A percentile compares a stretch with the other conserved stretches of the same genome.
phyloP scores from a whole-genome alignment of 345 rosid species.

The Salix udensis region DNA sequence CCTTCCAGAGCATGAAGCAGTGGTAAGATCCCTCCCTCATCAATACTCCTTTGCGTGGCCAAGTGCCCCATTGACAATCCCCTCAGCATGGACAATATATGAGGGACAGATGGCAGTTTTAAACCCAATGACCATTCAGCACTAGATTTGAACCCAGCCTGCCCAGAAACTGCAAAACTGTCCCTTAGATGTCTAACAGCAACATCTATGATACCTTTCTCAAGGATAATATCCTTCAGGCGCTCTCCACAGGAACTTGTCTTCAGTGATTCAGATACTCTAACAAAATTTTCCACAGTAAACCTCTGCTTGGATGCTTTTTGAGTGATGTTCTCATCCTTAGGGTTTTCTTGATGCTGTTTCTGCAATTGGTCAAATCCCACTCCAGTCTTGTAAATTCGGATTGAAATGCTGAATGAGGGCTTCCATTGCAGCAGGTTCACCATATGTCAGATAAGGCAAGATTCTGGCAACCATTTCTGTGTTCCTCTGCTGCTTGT shows the following conservation, averaged over 20 bases:
- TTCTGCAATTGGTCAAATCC: constrained; percentile 76
- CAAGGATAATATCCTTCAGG: constrained; percentile 83
- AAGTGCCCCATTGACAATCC: constrained; percentile 98
- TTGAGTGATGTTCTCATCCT: constrained; percentile 63
- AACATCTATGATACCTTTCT: constrained; percentile 75
- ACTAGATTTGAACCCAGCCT: constrained; percentile 72
- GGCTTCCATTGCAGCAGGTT: constrained; percentile 98
- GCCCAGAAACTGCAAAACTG: constrained; percentile 68
- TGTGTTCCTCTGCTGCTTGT: constrained; percentile 94
- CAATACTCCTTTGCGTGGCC: constrained; percentile 79
- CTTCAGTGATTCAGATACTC: constrained; percentile 94
- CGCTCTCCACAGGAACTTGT: constrained; percentile 98
- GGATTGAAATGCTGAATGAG: constrained; percentile 86
- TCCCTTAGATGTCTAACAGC: constrained; percentile 76
- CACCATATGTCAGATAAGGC: constrained; percentile 97
- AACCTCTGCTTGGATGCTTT: constrained; percentile 73
- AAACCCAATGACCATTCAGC: constrained; percentile 71
- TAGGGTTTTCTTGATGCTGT: constrained; percentile 62
- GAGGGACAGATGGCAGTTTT: constrained; percentile 86
- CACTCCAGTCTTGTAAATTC: constrained; percentile 80
- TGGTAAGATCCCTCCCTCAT: constrained; percentile 73
- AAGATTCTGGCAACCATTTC: constrained; percentile 99
- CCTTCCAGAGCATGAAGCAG: constrained; percentile 95
- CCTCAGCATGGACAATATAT: constrained; percentile 79
- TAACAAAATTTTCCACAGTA: constrained; percentile 83